Conservation (phyloP, 2,329 filamentous ascomycete genomes). For the Dichotomopilus funicola region DNA sequence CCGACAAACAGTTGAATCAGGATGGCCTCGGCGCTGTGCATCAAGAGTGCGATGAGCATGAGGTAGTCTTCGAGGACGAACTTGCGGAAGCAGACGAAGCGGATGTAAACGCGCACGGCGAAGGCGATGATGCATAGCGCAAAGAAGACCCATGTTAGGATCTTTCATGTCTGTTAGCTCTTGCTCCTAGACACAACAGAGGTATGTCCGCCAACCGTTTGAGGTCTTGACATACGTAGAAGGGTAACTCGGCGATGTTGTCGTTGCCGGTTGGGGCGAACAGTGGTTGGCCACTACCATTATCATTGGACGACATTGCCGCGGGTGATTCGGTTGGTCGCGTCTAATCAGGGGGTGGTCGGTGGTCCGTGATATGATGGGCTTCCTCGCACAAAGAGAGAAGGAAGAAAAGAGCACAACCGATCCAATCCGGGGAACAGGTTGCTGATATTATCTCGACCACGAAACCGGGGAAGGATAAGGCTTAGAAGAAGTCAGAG, state of each 20-base stretch:
- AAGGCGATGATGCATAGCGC: constrained; percentile 5
- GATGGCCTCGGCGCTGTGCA: constrained; percentile 6
- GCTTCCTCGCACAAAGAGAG: no score
- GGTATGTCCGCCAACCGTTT: neutral
- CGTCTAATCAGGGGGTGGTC: no score
- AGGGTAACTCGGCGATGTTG: neutral
- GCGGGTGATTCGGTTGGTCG: no score
- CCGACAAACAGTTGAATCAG: constrained; percentile 3
- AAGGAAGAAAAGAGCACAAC: no score
- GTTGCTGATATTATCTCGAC: no score
- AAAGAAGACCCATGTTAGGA: constrained; percentile 3
- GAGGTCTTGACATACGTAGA: neutral
- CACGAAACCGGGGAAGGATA: no score
- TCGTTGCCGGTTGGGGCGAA: neutral
- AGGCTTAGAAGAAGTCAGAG: no score
- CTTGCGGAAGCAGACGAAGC: constrained; percentile 17
- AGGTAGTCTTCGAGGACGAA: constrained; percentile 19
- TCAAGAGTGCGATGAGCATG: constrained; percentile 15
- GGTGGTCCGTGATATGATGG: no score
- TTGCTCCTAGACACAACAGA: neutral
- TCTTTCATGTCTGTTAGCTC: neutral
- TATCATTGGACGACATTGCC: no score
- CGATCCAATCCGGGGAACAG: no score
- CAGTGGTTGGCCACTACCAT: neutral
- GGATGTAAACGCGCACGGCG: constrained; percentile 7